Evolutionary conservation across 2,329 filamentous ascomycete genomes (phyloP), one percentile per base, ranked within the genome.

Genomic region (Scytalidium lignicola): DNA sequence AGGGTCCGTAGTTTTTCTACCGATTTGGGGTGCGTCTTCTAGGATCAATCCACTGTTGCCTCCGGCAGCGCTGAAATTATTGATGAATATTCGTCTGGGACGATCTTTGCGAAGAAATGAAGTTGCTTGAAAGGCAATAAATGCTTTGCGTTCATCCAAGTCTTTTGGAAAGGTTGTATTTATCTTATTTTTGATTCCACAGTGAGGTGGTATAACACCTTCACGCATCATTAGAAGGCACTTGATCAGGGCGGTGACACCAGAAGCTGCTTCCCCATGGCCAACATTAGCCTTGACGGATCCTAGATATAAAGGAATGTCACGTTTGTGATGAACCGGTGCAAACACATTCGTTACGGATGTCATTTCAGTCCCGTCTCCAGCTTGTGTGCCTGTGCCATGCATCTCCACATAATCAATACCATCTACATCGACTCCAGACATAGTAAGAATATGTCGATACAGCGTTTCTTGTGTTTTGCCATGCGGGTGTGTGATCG

Each of bases 361-460:
- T 1, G 81, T 74, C 85, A 92, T 91, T 65, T 96, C 90, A 3
- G 82, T 86, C 7, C 82, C 83, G 61, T 95, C 90, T 52, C 88
- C 90, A 26, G 86, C 88, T 65, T 93, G 88, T 0, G 88, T 95
- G 26, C 90, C 90, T 2, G 90, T 95, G 13, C 88, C 90, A 65
- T 95, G 89, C 83, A 93, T 90, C 68, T 95, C 90, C 8, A 95
- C 83, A 61, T 92, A 95, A 66, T 83, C 83, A 44, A 95, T 78
- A 54, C 91, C 86, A 45, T 82, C 76, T 1, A 88, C 85, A 60
- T 91, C 83, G 19, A 93, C 77, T 51, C 85, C 84, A 40, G 87
- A 84, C 41, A 87, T 79, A 43, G 85, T 78, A 1, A 93, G 74
- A 22, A 93, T 82, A 37, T 80, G 74, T 49, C 79, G 78, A 59